A percentile compares a stretch with the other conserved stretches of the same genome.
phyloP scores from a whole-genome alignment of 768 basidiomycete genomes.

The Lentinula guzmanii region DNA sequence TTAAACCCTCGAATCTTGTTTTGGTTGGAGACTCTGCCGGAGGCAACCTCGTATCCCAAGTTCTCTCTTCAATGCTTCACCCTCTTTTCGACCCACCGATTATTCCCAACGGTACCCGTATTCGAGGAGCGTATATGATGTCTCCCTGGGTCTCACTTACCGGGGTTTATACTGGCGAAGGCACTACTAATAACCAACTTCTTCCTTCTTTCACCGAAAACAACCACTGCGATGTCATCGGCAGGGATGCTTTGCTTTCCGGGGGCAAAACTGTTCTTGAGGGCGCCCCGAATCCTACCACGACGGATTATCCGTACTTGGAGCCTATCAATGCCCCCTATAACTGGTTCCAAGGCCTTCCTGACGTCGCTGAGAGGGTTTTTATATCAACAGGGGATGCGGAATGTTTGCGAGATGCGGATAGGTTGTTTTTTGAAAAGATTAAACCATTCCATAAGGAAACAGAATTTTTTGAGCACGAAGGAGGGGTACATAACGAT shows the following conservation, averaged over 20 bases:
- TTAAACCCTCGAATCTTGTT: conserved; percentile 12
- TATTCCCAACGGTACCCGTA: conserved; percentile 13
- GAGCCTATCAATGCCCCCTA: conserved; percentile 25
- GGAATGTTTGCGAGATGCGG: conserved; percentile 26
- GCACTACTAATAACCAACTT: conserved; percentile 7
- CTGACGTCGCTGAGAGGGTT: conserved; percentile 24
- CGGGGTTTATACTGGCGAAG: not conserved
- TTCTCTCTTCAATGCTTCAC: conserved; percentile 17
- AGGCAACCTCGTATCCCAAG: conserved; percentile 12
- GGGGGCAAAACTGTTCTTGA: conserved; percentile 17
- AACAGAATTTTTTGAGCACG: conserved; percentile 20
- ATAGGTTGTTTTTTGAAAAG: conserved; percentile 19
- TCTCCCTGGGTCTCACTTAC: conserved; percentile 23
- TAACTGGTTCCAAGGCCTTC: conserved; percentile 28
- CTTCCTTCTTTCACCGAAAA: conserved; percentile 15
- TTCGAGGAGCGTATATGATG: conserved; percentile 28
- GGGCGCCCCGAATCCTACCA: conserved; percentile 17
- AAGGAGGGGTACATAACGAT: conserved; percentile 30
- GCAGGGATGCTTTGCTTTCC: conserved; percentile 4
- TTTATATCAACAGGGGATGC: conserved; percentile 28
- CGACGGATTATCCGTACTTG: conserved; percentile 15
- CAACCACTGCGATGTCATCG: conserved; percentile 20
- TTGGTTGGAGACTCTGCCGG: conserved; percentile 17
- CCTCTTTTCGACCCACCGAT: conserved; percentile 3
- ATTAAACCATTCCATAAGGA: conserved; percentile 15